Conservation (phyloP, 495 filamentous ascomycete genomes). For the Cercophora samala region DNA sequence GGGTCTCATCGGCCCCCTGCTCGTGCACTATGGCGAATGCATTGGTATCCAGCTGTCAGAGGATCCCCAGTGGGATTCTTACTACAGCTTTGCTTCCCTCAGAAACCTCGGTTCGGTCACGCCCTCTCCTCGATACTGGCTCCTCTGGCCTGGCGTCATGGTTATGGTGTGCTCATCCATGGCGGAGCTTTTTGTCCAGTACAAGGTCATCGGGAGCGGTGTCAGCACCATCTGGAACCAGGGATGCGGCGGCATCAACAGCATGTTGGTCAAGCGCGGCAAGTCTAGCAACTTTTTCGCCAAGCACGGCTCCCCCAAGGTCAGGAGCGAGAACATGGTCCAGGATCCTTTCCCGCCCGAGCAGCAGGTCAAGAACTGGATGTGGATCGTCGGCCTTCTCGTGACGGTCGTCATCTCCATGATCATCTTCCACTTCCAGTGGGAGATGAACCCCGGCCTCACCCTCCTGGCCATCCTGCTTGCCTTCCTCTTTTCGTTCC, state of each 20-base stretch:
- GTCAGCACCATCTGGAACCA: slow-evolving; percentile 50
- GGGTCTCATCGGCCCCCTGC: slow-evolving; percentile 61
- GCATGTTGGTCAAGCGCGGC: slow-evolving; percentile 36
- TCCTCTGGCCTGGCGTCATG: slow-evolving; percentile 65
- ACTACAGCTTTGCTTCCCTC: slow-evolving; percentile 51
- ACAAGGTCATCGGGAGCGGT: slow-evolving; percentile 55
- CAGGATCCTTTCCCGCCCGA: slow-evolving; percentile 52
- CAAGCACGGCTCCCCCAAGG: slow-evolving; percentile 34
- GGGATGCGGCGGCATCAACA: slow-evolving; percentile 43
- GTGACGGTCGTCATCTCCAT: slow-evolving; percentile 52
- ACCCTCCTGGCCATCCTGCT: slow-evolving; percentile 60
- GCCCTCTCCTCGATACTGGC: slow-evolving; percentile 62
- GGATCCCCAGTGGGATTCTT: slow-evolving; percentile 51
- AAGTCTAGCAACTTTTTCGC: slow-evolving; percentile 48
- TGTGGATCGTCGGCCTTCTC: slow-evolving; percentile 55
- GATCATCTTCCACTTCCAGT: slow-evolving; percentile 59
- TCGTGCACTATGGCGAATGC: slow-evolving; percentile 54
- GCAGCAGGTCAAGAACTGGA: slow-evolving; percentile 60
- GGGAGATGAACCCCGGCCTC: slow-evolving; percentile 57
- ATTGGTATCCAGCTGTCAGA: slow-evolving; percentile 44
- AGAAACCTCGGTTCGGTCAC: slow-evolving; percentile 39
- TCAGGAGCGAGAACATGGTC: slow-evolving; percentile 31
- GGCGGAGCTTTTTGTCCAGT: slow-evolving; percentile 59
- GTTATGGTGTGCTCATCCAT: slow-evolving; percentile 61
- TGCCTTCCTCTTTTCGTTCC: slow-evolving; percentile 66